Evolutionary conservation across 2,329 filamentous ascomycete genomes (phyloP).

Genomic region (Aspergillus hortae): DNA sequence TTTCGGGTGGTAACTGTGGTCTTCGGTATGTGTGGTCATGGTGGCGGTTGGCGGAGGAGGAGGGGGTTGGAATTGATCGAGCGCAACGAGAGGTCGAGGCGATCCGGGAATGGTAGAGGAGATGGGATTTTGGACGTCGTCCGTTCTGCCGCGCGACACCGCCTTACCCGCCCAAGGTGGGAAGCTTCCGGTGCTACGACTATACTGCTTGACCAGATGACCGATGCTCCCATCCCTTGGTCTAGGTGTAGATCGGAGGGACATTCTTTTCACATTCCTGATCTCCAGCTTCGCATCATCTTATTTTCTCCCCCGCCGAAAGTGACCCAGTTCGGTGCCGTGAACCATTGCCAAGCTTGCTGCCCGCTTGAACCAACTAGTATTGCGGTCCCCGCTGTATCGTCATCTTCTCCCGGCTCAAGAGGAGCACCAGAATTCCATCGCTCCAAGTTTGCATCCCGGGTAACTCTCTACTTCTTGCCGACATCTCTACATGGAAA

Average conservation of each 20-base stretch:
- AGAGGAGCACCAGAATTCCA: neutral
- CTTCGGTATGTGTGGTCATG: conserved; percentile 49
- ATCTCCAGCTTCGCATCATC: neutral
- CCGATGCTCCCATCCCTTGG: conserved; percentile 2
- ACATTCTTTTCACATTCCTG: neutral
- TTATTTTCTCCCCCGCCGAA: neutral
- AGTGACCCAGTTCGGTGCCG: neutral
- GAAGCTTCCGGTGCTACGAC: neutral
- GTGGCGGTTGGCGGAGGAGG: conserved; percentile 28
- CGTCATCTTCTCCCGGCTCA: neutral
- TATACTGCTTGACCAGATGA: conserved; percentile 3
- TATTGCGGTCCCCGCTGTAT: conserved; percentile 24
- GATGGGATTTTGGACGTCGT: conserved; percentile 25
- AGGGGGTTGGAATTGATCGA: conserved; percentile 7
- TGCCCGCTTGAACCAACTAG: conserved; percentile 18
- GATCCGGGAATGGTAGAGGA: conserved; percentile 9
- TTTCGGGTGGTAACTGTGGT: conserved; percentile 63
- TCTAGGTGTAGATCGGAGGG: neutral
- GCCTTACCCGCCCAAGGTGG: conserved; percentile 11
- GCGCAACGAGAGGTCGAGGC: conserved; percentile 8
- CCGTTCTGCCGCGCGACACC: conserved; percentile 25
- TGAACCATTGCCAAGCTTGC: conserved; percentile 14
- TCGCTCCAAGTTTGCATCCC: neutral
- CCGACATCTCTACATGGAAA: conserved; percentile 11
- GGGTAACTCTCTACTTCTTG: neutral